phyloP scores from a whole-genome alignment of 192 early-diverging fungal species.

The Entrophospora sp. region DNA sequence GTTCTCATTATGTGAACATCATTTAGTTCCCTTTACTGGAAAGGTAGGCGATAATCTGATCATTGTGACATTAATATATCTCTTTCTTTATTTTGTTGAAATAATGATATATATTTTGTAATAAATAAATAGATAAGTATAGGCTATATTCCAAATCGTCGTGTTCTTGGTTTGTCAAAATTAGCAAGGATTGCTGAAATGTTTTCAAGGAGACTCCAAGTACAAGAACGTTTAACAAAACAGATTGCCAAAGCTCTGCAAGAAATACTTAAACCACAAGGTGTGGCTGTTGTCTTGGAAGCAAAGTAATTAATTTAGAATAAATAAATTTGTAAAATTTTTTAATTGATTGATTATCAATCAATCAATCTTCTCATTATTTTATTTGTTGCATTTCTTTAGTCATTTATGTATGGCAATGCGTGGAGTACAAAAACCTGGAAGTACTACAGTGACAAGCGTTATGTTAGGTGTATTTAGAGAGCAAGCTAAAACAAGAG shows the following conservation, averaged over 20 bases:
- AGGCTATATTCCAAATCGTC: conserved; percentile 92
- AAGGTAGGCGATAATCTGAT: no score
- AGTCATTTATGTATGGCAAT: conserved; percentile 97
- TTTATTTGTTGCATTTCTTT: not conserved
- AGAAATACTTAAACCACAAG: conserved; percentile 88
- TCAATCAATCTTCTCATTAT: not conserved
- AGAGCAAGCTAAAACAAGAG: conserved; percentile 82
- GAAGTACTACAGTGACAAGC: conserved; percentile 87
- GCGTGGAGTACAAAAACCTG: conserved; percentile 96
- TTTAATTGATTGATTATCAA: not conserved
- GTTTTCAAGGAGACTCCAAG: conserved; percentile 91
- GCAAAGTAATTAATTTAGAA: conserved; percentile 56
- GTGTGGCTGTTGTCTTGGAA: conserved; percentile 97
- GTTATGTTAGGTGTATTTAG: conserved; percentile 95
- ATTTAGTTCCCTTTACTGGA: conserved; percentile 95
- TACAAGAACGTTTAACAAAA: conserved; percentile 97
- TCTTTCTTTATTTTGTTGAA: no score
- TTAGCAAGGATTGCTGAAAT: conserved; percentile 97
- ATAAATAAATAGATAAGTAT: conserved; percentile 67
- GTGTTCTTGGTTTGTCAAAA: conserved; percentile 93
- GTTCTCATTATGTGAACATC: conserved; percentile 97
- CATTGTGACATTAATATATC: no score
- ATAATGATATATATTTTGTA: no score
- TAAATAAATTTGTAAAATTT: not conserved
- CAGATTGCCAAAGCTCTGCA: conserved; percentile 87